phyloP scores from a whole-genome alignment of 1,284 basidiomycete species.

The Rhodotorula sp. region DNA sequence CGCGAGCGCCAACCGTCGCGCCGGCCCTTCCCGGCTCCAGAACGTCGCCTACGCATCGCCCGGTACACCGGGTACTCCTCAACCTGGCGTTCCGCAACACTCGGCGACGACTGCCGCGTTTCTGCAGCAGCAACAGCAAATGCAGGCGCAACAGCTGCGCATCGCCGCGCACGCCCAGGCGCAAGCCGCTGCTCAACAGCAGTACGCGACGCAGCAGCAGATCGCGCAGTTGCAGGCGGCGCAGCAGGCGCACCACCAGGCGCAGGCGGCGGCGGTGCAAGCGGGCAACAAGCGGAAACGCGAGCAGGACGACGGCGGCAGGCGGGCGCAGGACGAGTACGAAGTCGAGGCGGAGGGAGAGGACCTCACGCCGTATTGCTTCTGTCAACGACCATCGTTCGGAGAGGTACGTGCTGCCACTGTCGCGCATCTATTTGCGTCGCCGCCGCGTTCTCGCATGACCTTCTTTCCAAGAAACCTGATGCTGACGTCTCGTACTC shows the following conservation, averaged over 20 bases:
- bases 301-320: slow-evolving; percentile 27
- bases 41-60: slow-evolving; percentile 29
- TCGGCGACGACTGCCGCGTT: slow-evolving; percentile 21
- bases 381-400: slow-evolving; percentile 44
- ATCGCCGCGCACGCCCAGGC: slow-evolving; percentile 17
- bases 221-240: slow-evolving; percentile 26
- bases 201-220: slow-evolving; percentile 31
- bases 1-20: slow-evolving; percentile 2
- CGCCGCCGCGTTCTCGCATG: neutral
- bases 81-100: slow-evolving; percentile 10
- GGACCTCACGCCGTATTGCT: slow-evolving; percentile 44
- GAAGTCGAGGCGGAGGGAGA: slow-evolving; percentile 37
- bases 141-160: slow-evolving; percentile 24
- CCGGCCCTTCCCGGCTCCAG: slow-evolving; percentile 29
- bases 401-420: slow-evolving; percentile 39
- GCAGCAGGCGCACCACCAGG: slow-evolving; percentile 19
- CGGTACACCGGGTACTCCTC: slow-evolving; percentile 9
- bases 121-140: slow-evolving; percentile 34
- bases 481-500: neutral
- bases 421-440: neutral
- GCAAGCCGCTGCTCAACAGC: slow-evolving; percentile 13
- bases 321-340: slow-evolving; percentile 34
- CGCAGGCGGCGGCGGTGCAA: slow-evolving; percentile 1
- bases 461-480: neutral
- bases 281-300: slow-evolving; percentile 34